Percentiles rank a stretch among this genome's conserved stretches.
These are phyloP conservation scores for Bipolaris zeicola DNA, from an alignment of 2,329 filamentous ascomycete species.

Conservation along the genomic window DNA sequence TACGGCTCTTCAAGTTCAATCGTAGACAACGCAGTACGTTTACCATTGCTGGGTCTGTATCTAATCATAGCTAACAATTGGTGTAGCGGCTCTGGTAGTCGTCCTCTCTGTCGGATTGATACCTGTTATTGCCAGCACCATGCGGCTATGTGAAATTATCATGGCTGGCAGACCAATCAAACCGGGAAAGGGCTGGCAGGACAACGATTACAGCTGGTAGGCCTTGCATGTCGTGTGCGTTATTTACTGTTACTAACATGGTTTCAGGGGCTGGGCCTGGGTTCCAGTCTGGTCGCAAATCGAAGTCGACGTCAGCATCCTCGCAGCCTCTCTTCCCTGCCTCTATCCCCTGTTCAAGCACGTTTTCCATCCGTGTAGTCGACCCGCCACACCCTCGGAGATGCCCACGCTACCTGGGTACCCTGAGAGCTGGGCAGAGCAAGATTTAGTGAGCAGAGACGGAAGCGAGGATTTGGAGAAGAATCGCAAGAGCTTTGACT, in stretches of 20 bases:
- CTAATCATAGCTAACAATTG: neutral
- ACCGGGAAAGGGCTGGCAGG: constrained; percentile 20
- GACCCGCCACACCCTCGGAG: constrained; percentile 19
- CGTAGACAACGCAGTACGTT: constrained; percentile 32
- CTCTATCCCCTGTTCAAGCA: constrained; percentile 32
- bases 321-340: constrained; percentile 36
- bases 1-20: constrained; percentile 33
- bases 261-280: constrained; percentile 30
- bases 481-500: neutral
- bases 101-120: constrained; percentile 38
- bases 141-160: constrained; percentile 34
- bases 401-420: constrained; percentile 24
- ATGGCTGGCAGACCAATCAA: constrained; percentile 21
- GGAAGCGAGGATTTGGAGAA: constrained; percentile 3
- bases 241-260: constrained; percentile 9
- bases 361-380: constrained; percentile 5
- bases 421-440: constrained; percentile 14
- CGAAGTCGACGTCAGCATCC: constrained; percentile 37
- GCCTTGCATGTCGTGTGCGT: neutral
- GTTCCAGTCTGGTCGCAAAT: constrained; percentile 41
- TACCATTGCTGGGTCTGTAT: no score
- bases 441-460: constrained; percentile 6
- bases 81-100: constrained; percentile 29
- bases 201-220: constrained; percentile 32
- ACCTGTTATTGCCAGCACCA: constrained; percentile 34